These are phyloP conservation scores for Fusarium tupiense DNA, from an alignment of 2,329 filamentous ascomycete species.

Conservation along the genomic window DNA sequence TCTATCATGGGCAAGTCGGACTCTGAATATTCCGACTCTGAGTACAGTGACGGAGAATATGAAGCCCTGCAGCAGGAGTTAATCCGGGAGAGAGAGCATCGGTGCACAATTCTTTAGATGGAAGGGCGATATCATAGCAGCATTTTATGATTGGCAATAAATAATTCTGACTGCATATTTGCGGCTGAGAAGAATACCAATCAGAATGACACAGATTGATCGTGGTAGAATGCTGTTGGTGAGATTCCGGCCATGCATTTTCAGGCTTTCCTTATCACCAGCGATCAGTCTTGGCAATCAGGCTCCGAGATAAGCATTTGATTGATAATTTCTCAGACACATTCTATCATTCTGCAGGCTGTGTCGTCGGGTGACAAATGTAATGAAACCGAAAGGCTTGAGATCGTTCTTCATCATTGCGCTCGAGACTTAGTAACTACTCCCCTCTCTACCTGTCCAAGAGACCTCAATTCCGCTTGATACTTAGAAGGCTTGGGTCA, in stretches of 20 bases:
- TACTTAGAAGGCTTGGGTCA: too few species aligned
- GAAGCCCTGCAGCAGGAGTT: background rate
- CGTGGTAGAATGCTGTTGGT: background rate
- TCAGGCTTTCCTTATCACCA: background rate
- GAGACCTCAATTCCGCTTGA: too few species aligned
- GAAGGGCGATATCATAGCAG: background rate
- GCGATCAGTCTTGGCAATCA: background rate
- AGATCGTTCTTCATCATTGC: background rate
- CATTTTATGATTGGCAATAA: background rate
- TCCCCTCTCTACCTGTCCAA: too few species aligned
- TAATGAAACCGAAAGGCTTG: background rate
- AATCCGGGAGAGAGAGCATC: background rate
- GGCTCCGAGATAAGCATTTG: background rate
- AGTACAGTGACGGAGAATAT: background rate
- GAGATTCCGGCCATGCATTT: background rate
- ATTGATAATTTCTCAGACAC: background rate
- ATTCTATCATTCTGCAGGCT: accelerated
- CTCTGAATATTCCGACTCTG: background rate
- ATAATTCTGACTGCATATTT: background rate
- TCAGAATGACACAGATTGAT: background rate
- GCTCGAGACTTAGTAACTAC: background rate
- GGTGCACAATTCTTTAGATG: background rate
- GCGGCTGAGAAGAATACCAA: background rate
- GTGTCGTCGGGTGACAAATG: accelerated
- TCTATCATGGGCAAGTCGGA: background rate